Evolutionary conservation across 2,329 filamentous ascomycete species (phyloP), one percentile per base, ranked within the genome.

Genomic region (Thielaviopsis populi): DNA sequence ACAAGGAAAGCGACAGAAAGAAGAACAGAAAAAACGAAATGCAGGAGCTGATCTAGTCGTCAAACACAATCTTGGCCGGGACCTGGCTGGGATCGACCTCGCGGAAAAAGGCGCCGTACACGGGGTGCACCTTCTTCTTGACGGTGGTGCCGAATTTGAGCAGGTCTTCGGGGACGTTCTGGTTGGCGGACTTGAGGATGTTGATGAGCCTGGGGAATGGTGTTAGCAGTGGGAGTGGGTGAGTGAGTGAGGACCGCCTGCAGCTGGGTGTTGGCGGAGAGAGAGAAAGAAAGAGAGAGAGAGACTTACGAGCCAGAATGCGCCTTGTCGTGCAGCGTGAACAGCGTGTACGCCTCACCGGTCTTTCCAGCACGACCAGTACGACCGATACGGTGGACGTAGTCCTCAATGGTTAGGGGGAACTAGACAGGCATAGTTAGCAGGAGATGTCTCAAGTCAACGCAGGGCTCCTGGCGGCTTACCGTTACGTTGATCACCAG

Each of bases 141-240:
- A 99, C 94, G 0, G 92, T 97, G 24, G 91, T 95, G 70, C 94
- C 94, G 69, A 96, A 99, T 76, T 95, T 96, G 73, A 97, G 79
- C 43, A 99, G 78, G 30, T 89, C 88, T 53, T 96, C 90, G 1
- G 94, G 94, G 0, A 99, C 89, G 13, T 85, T 81, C 75, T 99
- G 94, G 68, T 90, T 89, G 27, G 94, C 91, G n/a, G 85, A 89
- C 75, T 88, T 95, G 67, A 99, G 83, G 64, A 99, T 91, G 73
- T 97, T 97, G 77, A 97, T 88, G 69, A 99, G 78, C 10, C 88
- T 91, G 69, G 4, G 67, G 8, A 7, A 63, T 40, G 13, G 43
- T 33, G n/a, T 53, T 24, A 43, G 22, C 33, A 37, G 5, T 37
- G 33, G 30, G 30, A 33, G 7, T 7, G 30, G 33, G 10, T n/a